Evolutionary conservation across 2,329 filamentous ascomycete genomes (phyloP), one percentile per base, ranked within the genome.

Genomic region (Atkinsonella texensis): DNA sequence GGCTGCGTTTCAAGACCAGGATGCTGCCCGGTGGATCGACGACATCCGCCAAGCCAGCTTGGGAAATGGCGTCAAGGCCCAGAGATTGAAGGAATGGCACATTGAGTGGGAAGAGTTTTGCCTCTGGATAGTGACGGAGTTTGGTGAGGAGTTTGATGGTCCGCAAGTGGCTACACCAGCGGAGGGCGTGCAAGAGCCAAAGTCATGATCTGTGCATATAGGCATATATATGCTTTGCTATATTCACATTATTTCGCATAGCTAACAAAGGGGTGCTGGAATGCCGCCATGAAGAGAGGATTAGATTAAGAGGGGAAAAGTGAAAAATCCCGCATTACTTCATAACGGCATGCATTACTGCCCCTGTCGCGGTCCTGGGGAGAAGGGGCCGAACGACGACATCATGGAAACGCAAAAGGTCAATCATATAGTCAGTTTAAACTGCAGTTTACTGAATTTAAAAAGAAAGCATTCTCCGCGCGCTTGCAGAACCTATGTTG

Each of bases 41-140:
- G 86, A 82, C 51, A 76, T 96, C 56, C 83, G 80, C 53, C 81
- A 85, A 56, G 90, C 88, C 1, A 83, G 83, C 43, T 71, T 85
- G 55, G 90, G 89, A 1, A 72, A 73, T 46, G 81, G 87, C 0
- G 59, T 85, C 50, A 85, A 93, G 64, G 87, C 87, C 0, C 64
- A 81, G 64, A 75, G 84, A 55, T 68, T 97, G 66, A 81, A 81
- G 64, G 77, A 90, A 65, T 96, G 90, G 88, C 78, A 80, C 48
- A 70, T 80, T 38, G 80, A 87, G 58, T 97, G 90, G 81, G 91
- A 97, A 72, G 77, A 80, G 62, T 97, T 93, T 64, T 97, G 90
- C 63, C 75, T 89, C 50, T 96, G 89, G 89, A 75, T 97, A 44
- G 85, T 95, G 10, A 74, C 82, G 39, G 87, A 95, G 69, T 95